Conservation (phyloP, 2,329 filamentous ascomycete genomes). For the Hymenoscyphus scutula region DNA sequence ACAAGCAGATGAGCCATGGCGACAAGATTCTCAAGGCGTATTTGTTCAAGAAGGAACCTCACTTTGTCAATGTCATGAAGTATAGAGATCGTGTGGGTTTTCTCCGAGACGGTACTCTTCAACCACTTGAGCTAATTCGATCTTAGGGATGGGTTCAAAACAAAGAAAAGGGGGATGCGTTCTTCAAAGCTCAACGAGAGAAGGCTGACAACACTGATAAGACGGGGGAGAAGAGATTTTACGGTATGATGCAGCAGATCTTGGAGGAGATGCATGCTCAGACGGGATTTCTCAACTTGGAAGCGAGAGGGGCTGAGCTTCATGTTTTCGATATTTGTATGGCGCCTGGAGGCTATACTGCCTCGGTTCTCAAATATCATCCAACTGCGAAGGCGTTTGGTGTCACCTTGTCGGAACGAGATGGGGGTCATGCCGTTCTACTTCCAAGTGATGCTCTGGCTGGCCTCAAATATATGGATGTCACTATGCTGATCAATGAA, state of each 20-base stretch:
- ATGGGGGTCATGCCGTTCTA: constrained; percentile 28
- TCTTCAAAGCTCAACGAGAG: constrained; percentile 43
- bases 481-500: constrained; percentile 26
- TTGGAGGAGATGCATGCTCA: constrained; percentile 42
- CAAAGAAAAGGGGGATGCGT: constrained; percentile 42
- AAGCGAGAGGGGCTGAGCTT: constrained; percentile 2
- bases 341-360: constrained; percentile 20
- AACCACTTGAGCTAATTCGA: background rate
- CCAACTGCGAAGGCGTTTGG: constrained; percentile 11
- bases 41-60: constrained; percentile 19
- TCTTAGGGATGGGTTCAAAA: constrained; percentile 44
- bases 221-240: constrained; percentile 36
- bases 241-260: constrained; percentile 44
- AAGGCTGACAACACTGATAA: constrained; percentile 38
- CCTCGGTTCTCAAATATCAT: constrained; percentile 13
- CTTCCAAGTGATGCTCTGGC: constrained; percentile 9
- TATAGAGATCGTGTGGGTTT: constrained; percentile 22
- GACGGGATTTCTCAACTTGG: constrained; percentile 15
- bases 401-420: constrained; percentile 22
- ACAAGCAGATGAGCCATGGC: constrained; percentile 9
- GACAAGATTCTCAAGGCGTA: constrained; percentile 21
- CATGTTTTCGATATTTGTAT: constrained; percentile 33
- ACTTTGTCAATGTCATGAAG: constrained; percentile 23
- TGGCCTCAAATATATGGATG: constrained; percentile 17
- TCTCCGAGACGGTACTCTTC: too few relatives aligned